Conservation (phyloP, 108 stramenopile genomes). For the Cyclotella kingstonii region DNA sequence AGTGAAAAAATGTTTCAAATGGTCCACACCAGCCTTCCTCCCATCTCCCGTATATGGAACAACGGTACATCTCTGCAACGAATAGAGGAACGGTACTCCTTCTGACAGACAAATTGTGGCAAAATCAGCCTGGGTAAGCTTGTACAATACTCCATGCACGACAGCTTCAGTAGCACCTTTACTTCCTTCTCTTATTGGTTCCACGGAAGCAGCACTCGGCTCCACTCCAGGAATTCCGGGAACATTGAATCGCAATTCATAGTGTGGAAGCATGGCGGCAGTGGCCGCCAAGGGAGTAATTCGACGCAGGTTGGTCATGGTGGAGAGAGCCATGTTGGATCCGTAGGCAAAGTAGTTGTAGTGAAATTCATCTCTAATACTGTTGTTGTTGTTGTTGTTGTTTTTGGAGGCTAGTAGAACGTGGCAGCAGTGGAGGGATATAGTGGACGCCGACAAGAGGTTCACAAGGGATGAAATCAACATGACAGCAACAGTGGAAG, state of each 20-base stretch:
- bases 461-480: no score
- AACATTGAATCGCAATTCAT: slow-evolving; percentile 53
- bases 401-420: not conserved
- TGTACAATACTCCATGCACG: slow-evolving; percentile 77
- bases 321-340: slow-evolving; percentile 63
- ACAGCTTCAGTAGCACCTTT: slow-evolving; percentile 1
- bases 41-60: slow-evolving; percentile 64
- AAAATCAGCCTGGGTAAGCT: slow-evolving; percentile 65
- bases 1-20: not conserved
- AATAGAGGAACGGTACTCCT: slow-evolving; percentile 74
- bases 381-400: slow-evolving; percentile 9
- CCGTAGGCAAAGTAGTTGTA: slow-evolving; percentile 80
- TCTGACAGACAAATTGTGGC: slow-evolving; percentile 59
- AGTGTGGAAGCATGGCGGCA: slow-evolving; percentile 64
- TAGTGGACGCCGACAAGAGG: no score
- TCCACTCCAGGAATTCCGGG: slow-evolving; percentile 50
- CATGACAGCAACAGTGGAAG: no score
- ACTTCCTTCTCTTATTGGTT: slow-evolving; percentile 9
- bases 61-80: slow-evolving; percentile 56
- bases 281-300: slow-evolving; percentile 47
- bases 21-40: slow-evolving; percentile 24
- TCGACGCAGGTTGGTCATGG: slow-evolving; percentile 63
- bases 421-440: no score
- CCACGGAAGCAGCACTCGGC: slow-evolving; percentile 63
- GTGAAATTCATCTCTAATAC: no score